phyloP scores from a whole-genome alignment of 768 basidiomycete genomes.

The Cystofilobasidium bisporidii region DNA sequence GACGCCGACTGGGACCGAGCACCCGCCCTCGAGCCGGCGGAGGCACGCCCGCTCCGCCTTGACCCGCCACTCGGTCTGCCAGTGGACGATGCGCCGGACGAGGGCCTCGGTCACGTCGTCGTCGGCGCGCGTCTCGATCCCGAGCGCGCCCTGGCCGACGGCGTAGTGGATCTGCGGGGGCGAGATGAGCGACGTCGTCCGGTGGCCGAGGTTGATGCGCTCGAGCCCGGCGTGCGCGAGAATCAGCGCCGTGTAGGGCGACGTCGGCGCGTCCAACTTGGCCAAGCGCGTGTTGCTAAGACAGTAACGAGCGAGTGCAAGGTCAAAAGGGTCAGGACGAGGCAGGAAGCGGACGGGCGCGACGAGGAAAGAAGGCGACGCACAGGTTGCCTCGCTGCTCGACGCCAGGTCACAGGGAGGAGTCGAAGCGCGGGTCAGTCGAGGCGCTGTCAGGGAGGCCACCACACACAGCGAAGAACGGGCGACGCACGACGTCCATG shows the following conservation, averaged over 20 bases:
- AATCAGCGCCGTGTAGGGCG: constrained; percentile 75
- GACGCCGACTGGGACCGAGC: constrained; percentile 91
- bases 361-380: not conserved
- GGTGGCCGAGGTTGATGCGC: constrained; percentile 55
- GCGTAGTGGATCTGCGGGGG: constrained; percentile 62
- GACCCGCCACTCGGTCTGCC: constrained; percentile 65
- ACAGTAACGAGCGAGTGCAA: too few relatives aligned
- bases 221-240: constrained; percentile 88
- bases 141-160: constrained; percentile 90
- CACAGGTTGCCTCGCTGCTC: constrained; percentile 74
- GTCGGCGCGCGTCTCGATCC: constrained; percentile 61
- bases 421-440: not conserved
- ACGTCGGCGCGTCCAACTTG: constrained; percentile 76
- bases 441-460: too few relatives aligned
- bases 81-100: constrained; percentile 61
- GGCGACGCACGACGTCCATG: constrained; percentile 70
- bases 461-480: too few relatives aligned
- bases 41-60: constrained; percentile 79
- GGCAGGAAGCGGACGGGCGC: too few relatives aligned
- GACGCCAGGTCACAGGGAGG: constrained; percentile 14
- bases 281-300: constrained; percentile 82
- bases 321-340: not conserved
- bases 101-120: constrained; percentile 55
- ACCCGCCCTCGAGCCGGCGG: constrained; percentile 87
- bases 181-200: constrained; percentile 62